Conservation (phyloP, 2,329 filamentous ascomycete species). For the Calonectria multiphialidica region DNA sequence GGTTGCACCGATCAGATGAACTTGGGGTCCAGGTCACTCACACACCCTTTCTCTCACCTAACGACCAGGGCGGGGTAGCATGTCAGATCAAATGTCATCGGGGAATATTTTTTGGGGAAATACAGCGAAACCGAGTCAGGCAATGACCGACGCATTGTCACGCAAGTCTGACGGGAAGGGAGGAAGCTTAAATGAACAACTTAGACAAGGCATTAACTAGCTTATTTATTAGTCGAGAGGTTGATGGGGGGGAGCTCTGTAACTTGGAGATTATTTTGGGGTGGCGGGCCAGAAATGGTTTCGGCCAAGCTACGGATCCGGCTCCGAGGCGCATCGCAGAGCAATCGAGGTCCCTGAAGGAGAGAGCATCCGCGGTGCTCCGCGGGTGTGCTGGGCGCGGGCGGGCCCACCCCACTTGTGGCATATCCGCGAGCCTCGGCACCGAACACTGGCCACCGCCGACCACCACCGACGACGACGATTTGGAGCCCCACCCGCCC, state of each 20-base stretch:
- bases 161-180: background rate
- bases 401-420: background rate
- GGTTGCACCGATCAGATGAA: background rate
- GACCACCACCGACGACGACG: background rate
- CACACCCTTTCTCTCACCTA: background rate
- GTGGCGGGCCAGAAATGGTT: too few relatives aligned
- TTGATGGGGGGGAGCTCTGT: too few relatives aligned
- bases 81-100: background rate
- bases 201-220: background rate
- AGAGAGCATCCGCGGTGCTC: constrained; percentile 3
- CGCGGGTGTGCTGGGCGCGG: background rate
- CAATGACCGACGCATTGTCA: background rate
- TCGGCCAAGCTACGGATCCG: background rate
- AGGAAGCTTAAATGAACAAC: background rate
- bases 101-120: background rate
- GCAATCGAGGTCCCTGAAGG: background rate
- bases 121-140: background rate
- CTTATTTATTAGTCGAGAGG: too few relatives aligned
- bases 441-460: background rate
- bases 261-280: too few relatives aligned
- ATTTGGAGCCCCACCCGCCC: too few relatives aligned
- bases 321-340: background rate
- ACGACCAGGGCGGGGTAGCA: background rate
- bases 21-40: background rate
- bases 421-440: constrained; percentile 1